These are phyloP conservation scores for Smittium culicis DNA, from an alignment of 371 early-diverging fungal species.

Conservation along the genomic window DNA sequence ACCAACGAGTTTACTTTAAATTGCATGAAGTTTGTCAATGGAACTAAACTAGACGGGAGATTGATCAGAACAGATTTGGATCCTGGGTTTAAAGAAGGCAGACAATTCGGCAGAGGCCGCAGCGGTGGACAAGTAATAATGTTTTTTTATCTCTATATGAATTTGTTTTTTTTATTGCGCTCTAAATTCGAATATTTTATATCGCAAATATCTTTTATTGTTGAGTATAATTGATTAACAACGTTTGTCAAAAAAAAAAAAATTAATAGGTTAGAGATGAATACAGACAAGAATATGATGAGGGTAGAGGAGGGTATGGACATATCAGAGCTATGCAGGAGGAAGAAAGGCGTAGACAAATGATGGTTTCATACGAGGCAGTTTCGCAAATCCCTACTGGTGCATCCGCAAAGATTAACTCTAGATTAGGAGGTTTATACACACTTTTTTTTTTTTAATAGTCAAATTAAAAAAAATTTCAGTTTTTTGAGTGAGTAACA, in stretches of 20 bases:
- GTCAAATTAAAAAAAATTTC: too few relatives aligned
- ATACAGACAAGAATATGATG: conserved; percentile 83
- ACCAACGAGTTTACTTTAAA: conserved; percentile 70
- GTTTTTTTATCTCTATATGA: too few relatives aligned
- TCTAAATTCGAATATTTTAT: too few relatives aligned
- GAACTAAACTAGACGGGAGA: conserved; percentile 90
- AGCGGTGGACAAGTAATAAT: conserved; percentile 93
- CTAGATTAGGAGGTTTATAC: conserved; percentile 22
- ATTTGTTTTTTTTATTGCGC: too few relatives aligned
- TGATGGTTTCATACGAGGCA: conserved; percentile 36
- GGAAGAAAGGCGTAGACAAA: conserved; percentile 43
- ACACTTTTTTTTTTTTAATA: too few relatives aligned
- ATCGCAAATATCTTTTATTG: too few relatives aligned
- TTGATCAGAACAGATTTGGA: conserved; percentile 92
- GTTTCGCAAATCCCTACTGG: conserved; percentile 25
- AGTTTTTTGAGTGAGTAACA: too few relatives aligned
- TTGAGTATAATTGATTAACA: too few relatives aligned
- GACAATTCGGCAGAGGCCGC: conserved; percentile 93
- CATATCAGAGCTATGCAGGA: conserved; percentile 51
- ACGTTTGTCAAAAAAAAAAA: too few relatives aligned
- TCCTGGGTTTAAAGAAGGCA: conserved; percentile 87
- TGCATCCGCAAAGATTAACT: conserved; percentile 20
- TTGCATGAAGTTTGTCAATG: conserved; percentile 86
- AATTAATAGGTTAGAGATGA: too few relatives aligned
- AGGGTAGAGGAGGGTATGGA: conserved; percentile 95